phyloP scores from a whole-genome alignment of 371 early-diverging fungal species.

The Cokeromyces recurvatus region DNA sequence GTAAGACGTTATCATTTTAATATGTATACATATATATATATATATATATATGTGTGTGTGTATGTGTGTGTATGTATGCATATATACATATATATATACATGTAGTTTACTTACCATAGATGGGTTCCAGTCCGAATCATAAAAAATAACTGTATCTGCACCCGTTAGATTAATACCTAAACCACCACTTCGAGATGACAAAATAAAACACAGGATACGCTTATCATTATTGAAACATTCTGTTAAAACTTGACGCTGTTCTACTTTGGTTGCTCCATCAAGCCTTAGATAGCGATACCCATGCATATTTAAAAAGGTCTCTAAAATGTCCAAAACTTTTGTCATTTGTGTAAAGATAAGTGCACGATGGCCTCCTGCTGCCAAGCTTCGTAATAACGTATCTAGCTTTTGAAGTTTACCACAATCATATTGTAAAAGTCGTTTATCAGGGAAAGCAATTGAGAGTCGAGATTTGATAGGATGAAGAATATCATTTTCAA shows the following conservation, averaged over 20 bases:
- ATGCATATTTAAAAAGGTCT: conserved; percentile 89
- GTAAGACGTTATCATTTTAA: too few species aligned
- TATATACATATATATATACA: too few species aligned
- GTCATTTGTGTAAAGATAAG: conserved; percentile 99
- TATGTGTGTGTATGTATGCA: too few species aligned
- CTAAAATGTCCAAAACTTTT: conserved; percentile 91
- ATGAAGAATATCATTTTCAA: conserved; percentile 47
- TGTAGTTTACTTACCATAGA: conserved; percentile 62
- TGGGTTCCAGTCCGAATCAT: conserved; percentile 97
- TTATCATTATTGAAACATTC: conserved; percentile 86
- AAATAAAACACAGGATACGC: conserved; percentile 81
- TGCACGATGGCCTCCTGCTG: conserved; percentile 77
- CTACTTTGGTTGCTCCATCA: conserved; percentile 84
- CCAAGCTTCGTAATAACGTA: conserved; percentile 68
- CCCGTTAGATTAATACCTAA: conserved; percentile 97
- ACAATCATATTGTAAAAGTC: conserved; percentile 83
- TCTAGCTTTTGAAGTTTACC: conserved; percentile 87
- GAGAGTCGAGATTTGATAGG: conserved; percentile 56
- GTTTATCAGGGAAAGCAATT: conserved; percentile 82
- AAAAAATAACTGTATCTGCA: conserved; percentile 94
- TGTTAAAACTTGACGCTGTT: conserved; percentile 79
- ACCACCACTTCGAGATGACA: conserved; percentile 93
- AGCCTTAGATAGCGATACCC: conserved; percentile 84
- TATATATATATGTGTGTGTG: too few species aligned
- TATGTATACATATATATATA: too few species aligned